phyloP scores from a whole-genome alignment of 208 protist species.

The Angomonas ambiguus region DNA sequence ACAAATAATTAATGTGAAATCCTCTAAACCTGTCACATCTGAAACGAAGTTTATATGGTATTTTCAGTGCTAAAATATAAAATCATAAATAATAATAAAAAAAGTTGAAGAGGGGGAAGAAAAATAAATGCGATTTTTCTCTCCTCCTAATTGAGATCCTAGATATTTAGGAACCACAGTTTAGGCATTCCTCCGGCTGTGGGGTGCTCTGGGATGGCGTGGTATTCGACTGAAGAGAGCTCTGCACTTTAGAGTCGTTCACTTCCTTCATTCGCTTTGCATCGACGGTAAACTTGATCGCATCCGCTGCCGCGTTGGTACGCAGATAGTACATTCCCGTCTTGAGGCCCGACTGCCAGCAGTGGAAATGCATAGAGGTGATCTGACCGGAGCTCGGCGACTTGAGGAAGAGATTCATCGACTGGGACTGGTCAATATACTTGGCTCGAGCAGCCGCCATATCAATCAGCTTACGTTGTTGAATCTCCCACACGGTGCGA shows the following conservation, averaged over 20 bases:
- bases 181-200: conserved; percentile 77
- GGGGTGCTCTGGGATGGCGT: conserved; percentile 11
- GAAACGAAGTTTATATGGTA: no score
- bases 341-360: conserved; percentile 98
- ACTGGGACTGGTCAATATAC: conserved; percentile 99
- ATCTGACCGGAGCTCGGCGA: conserved; percentile 94
- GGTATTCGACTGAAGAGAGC: conserved; percentile 6
- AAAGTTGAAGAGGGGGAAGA: conserved; percentile 13
- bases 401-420: conserved; percentile 98
- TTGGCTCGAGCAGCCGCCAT: conserved; percentile 98
- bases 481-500: conserved; percentile 99
- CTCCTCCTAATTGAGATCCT: neutral
- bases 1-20: no score
- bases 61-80: no score
- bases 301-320: conserved; percentile 95
- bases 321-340: conserved; percentile 99
- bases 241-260: conserved; percentile 27
- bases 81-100: no score
- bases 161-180: conserved; percentile 70
- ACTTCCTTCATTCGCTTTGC: conserved; percentile 73
- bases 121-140: conserved; percentile 9
- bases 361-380: conserved; percentile 99
- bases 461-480: conserved; percentile 96
- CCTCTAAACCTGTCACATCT: no score
- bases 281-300: conserved; percentile 99